Evolutionary conservation across 1,139 yeast genomes (phyloP), one percentile per base, ranked within the genome.

Genomic region (Yamadazyma oceani): DNA sequence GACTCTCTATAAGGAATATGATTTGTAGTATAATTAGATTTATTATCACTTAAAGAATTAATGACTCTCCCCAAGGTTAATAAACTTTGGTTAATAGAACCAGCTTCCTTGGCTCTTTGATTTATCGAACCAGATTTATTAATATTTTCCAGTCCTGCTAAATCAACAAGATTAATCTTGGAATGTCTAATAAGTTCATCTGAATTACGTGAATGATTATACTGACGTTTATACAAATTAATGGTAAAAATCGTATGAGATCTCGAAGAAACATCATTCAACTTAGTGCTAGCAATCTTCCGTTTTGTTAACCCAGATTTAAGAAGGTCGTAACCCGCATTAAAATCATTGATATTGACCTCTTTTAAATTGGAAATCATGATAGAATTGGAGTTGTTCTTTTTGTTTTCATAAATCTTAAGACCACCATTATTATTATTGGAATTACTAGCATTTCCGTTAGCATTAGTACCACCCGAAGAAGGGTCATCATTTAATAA

Each of bases 1-100:
- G 95, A 85, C 56, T 86, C 95, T 45, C 97, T 68, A 54, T 87
- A 89, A 0, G 97, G 96, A 13, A 88, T 76, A 59, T 85, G 94
- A 21, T 40, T 48, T 16, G 31, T 25, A 14, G 42, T 49, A 8
- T 32, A 17, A 16, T 30, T 40, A 13, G 22, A 23, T 5, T 17
- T 34, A n/a, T 34, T 32, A 26, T 59, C 72, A 36, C 69, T 61
- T 33, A 88, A 68, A 1, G 85, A 73, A 53, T 82, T 87, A 28
- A 89, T 88, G 1, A 89, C 96, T 38, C 95, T 66, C 0, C 96
- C 97, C 34, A 89, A 69, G 0, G 96, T 83, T 27, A 88, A 62
- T 40, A 89, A 68, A 44, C 92, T 82, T 57, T 87, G 94, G 58
- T 89, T 89, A 37, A 89, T 89, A 51, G 83, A 77, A 2, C 95